Evolutionary conservation across 2,329 filamentous ascomycete genomes (phyloP).

Genomic region (Alternaria sp.): DNA sequence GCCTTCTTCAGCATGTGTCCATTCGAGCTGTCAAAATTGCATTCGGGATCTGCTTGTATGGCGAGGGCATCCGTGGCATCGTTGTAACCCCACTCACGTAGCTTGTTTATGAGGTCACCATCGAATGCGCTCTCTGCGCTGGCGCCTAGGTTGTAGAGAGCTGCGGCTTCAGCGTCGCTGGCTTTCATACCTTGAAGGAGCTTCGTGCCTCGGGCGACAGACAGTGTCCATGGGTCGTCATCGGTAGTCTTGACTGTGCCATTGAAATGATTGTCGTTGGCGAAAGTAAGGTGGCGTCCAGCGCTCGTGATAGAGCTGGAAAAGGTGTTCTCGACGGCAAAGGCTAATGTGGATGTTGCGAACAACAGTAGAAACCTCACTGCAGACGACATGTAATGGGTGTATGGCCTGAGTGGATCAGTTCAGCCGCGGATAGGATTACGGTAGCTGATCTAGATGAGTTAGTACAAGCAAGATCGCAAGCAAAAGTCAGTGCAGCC

Average conservation of each 20-base stretch:
- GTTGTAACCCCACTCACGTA: conserved; percentile 24
- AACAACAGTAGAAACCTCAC: neutral
- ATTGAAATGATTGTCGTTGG: neutral
- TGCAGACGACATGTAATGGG: neutral
- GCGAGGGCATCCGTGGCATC: conserved; percentile 14
- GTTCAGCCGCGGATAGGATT: neutral
- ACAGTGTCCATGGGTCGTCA: conserved; percentile 8
- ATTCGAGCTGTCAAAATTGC: conserved; percentile 13
- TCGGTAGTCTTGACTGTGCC: neutral
- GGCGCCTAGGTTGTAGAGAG: conserved; percentile 11
- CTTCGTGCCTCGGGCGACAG: conserved; percentile 20
- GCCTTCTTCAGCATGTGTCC: conserved; percentile 15
- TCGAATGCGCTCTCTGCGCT: conserved; percentile 18
- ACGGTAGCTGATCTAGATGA: too few species aligned
- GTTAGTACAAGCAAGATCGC: neutral
- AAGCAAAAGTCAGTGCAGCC: neutral
- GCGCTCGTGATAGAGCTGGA: neutral
- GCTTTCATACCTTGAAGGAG: conserved; percentile 22
- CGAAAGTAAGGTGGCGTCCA: neutral
- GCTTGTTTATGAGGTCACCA: conserved; percentile 12
- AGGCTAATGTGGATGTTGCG: neutral
- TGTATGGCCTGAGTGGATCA: neutral
- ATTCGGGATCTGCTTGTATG: conserved; percentile 12
- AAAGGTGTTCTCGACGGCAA: neutral
- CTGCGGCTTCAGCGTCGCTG: conserved; percentile 18